Percentiles rank a stretch among this genome's conserved stretches.
Conservation (phyloP, 1,139 yeast species). For the Kurtzmaniella natalensis region DNA sequence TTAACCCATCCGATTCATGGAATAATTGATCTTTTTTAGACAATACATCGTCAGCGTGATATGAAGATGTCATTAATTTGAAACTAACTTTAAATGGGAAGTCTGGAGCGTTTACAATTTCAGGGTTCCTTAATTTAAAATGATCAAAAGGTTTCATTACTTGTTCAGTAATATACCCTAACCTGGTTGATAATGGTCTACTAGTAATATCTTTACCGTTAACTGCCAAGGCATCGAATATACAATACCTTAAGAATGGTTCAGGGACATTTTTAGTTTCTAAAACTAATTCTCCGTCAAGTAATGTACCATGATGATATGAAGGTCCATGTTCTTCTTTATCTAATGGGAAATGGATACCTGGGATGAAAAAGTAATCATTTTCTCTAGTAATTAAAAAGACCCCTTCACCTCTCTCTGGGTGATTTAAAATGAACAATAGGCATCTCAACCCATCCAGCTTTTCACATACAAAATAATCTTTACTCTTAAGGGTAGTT, state of each 20-base stretch:
- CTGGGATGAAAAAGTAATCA: slow-evolving; percentile 76
- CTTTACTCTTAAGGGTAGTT: slow-evolving; percentile 49
- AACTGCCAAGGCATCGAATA: slow-evolving; percentile 86
- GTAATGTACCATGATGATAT: slow-evolving; percentile 78
- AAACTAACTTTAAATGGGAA: slow-evolving; percentile 84
- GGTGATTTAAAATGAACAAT: slow-evolving; percentile 62
- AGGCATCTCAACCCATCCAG: slow-evolving; percentile 90
- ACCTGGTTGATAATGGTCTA: slow-evolving; percentile 70
- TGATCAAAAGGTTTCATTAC: slow-evolving; percentile 79
- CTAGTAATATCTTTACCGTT: slow-evolving; percentile 69
- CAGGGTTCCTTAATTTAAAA: slow-evolving; percentile 65
- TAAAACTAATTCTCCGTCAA: slow-evolving; percentile 84
- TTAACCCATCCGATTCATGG: slow-evolving; percentile 91
- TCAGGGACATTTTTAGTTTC: slow-evolving; percentile 51
- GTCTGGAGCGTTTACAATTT: slow-evolving; percentile 56
- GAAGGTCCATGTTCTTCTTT: slow-evolving; percentile 50
- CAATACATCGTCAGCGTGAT: slow-evolving; percentile 74
- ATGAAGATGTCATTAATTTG: slow-evolving; percentile 83
- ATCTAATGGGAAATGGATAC: slow-evolving; percentile 75
- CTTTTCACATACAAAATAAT: slow-evolving; percentile 90
- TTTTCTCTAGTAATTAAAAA: slow-evolving; percentile 78
- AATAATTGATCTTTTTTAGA: slow-evolving; percentile 67
- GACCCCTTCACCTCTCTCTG: slow-evolving; percentile 72
- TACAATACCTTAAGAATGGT: slow-evolving; percentile 62
- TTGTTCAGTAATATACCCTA: slow-evolving; percentile 82